Evolutionary conservation across 345 rosid genomes (phyloP), one percentile per base, ranked within the genome.

Genomic region (Sonneratia alba): DNA sequence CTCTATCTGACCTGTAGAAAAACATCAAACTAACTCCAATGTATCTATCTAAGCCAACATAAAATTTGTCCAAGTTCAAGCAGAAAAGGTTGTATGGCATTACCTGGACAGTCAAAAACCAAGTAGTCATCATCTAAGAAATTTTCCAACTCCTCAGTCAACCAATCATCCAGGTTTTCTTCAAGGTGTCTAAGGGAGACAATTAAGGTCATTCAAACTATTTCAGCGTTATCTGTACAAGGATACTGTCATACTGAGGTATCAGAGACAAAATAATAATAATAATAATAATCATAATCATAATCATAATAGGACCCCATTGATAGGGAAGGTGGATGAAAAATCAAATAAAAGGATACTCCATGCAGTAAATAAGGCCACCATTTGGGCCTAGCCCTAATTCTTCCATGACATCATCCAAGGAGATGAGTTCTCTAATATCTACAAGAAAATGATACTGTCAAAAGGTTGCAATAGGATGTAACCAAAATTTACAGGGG

Each of bases 381-480:
- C 98, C 97, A 83, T 91, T 91, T 18, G 97, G 98, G 80, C 97
- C 98, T 55, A 94, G 78, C 18, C 88, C 86, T 45, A 91, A 83
- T 70, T 91, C 95, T 82, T 91, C 93, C 98, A 94, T 94, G 11
- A 94, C 97, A 81, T 88, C 91, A 66, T 94, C 97, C 86, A 94
- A 82, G 51, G 91, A 87, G 76, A 94, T 75, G 73, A 90, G 95
- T 72, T 88, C 97, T 74, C 99, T 85, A 36, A 92, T 95, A 85
- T 95, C 97, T 95, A 82, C 82, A 80, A 62, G 38, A 32, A 53
- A 62, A 18, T 64, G 43, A 71, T 7, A 68, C 36, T 45, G 70
- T 38, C 40, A 57, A 42, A 0, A 51, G 7, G 53, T 42, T 65
- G 57, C 61, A 74, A 19, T 48, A 37, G 9, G 59, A 22, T 62